These are phyloP conservation scores for Blastobotrys proliferans DNA, from an alignment of 1,139 yeast genomes.

Conservation along the genomic window DNA sequence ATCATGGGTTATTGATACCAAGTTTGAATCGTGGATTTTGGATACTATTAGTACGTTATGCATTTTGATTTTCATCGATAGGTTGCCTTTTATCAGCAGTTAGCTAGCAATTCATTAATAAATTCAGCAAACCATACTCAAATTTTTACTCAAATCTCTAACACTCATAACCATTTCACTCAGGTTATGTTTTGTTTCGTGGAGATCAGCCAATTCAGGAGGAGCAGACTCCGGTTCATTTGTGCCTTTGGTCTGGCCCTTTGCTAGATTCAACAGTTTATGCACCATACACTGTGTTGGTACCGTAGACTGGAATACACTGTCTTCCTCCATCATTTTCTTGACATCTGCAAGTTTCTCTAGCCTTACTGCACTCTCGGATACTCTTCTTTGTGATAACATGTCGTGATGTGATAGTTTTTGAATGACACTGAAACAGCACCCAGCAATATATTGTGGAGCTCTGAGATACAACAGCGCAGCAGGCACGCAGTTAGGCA, in stretches of 20 bases:
- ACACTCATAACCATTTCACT: slow-evolving; percentile 41
- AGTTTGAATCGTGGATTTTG: slow-evolving; percentile 59
- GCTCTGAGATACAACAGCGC: too few relatives aligned
- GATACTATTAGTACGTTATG: slow-evolving; percentile 62
- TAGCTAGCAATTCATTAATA: not conserved
- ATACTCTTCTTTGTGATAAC: too few relatives aligned
- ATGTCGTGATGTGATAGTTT: too few relatives aligned
- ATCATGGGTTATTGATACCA: slow-evolving; percentile 52
- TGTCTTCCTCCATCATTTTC: not conserved
- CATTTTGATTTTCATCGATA: slow-evolving; percentile 55
- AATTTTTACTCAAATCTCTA: slow-evolving; percentile 38
- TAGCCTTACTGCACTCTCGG: too few relatives aligned
- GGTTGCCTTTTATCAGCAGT: slow-evolving; percentile 21
- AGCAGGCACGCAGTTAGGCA: too few relatives aligned
- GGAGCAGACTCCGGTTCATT: slow-evolving; percentile 6
- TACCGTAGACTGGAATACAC: too few relatives aligned
- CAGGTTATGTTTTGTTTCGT: slow-evolving; percentile 35
- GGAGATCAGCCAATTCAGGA: slow-evolving; percentile 2
- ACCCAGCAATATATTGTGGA: too few relatives aligned
- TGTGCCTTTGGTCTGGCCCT: not conserved
- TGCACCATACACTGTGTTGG: slow-evolving; percentile 26
- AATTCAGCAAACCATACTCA: slow-evolving; percentile 27
- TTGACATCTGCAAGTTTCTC: slow-evolving; percentile 2
- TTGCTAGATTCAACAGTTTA: slow-evolving; percentile 21
- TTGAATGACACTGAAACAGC: too few relatives aligned